Conservation (phyloP, 2,329 filamentous ascomycete genomes). For the Eurotiales sp. region DNA sequence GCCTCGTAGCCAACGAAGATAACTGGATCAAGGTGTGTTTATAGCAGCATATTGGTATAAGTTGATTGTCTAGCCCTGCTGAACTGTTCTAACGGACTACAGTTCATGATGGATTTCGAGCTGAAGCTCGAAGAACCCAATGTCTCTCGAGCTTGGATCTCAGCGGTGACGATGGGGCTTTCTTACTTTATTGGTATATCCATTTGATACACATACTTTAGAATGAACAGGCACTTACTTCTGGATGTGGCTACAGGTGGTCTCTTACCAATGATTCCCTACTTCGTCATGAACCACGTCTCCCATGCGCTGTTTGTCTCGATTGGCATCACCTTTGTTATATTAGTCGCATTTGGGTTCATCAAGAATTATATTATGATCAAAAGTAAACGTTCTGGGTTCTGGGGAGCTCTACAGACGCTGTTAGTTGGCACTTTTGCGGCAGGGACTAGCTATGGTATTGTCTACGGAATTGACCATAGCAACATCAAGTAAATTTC, state of each 20-base stretch:
- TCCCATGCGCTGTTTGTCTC: constrained; percentile 41
- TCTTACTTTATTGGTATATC: constrained; percentile 28
- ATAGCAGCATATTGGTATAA: no score
- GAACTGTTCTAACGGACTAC: background rate
- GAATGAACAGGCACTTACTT: no score
- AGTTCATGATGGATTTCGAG: constrained; percentile 60
- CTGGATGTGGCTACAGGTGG: no score
- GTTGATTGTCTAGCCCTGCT: background rate
- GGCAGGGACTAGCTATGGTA: constrained; percentile 34
- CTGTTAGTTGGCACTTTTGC: constrained; percentile 34
- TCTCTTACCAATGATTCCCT: constrained; percentile 45
- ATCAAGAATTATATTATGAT: constrained; percentile 36
- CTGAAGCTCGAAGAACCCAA: constrained; percentile 46
- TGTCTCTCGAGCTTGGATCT: constrained; percentile 46
- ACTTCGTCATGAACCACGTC: constrained; percentile 40
- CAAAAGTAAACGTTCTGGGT: constrained; percentile 20
- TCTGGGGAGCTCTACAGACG: constrained; percentile 31
- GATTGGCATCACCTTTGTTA: constrained; percentile 41
- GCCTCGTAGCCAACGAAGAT: constrained; percentile 47
- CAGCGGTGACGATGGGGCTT: constrained; percentile 34
- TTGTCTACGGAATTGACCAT: constrained; percentile 26
- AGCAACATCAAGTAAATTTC: constrained; percentile 11
- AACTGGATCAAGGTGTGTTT: constrained; percentile 45
- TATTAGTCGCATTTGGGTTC: constrained; percentile 44
- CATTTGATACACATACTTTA: background rate